Evolutionary conservation across 768 basidiomycete species (phyloP).

Genomic region (Trametes cingulata): DNA sequence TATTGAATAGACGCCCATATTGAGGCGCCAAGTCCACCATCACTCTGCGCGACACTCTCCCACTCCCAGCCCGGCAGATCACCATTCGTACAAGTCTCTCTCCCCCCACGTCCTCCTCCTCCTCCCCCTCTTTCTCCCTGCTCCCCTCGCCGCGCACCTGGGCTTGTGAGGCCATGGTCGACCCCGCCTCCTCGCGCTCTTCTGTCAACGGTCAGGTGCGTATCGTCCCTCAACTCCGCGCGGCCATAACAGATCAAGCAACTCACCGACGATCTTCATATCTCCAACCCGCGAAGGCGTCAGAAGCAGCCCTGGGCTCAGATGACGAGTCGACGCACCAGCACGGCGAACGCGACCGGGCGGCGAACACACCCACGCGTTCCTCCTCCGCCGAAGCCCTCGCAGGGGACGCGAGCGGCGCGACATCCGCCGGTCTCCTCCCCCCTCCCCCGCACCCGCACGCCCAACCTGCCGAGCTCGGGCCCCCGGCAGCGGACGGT

Average conservation of each 20-base stretch:
- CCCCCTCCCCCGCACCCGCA: neutral
- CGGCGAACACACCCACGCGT: neutral
- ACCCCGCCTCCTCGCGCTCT: conserved; percentile 10
- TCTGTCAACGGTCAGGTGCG: conserved; percentile 12
- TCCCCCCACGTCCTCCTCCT: neutral
- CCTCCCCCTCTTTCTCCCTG: neutral
- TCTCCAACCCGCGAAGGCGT: conserved; percentile 13
- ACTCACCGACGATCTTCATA: conserved; percentile 12
- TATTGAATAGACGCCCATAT: conserved; percentile 11
- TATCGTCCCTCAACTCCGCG: neutral
- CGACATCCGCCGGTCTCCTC: conserved; percentile 7
- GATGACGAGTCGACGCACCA: conserved; percentile 9
- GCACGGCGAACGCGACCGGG: neutral
- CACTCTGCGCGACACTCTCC: neutral
- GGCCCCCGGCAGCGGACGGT: conserved; percentile 12
- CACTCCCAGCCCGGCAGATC: neutral
- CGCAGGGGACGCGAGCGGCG: conserved; percentile 3
- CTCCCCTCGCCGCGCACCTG: neutral
- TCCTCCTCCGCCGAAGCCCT: neutral
- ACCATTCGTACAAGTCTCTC: neutral
- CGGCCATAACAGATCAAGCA: neutral
- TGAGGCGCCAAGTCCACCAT: conserved; percentile 1
- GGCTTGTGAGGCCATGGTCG: conserved; percentile 21
- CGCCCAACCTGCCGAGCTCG: conserved; percentile 3
- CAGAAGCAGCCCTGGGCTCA: conserved; percentile 14